phyloP scores from a whole-genome alignment of 2,329 filamentous ascomycete genomes.

The Penicillium sumatraense region DNA sequence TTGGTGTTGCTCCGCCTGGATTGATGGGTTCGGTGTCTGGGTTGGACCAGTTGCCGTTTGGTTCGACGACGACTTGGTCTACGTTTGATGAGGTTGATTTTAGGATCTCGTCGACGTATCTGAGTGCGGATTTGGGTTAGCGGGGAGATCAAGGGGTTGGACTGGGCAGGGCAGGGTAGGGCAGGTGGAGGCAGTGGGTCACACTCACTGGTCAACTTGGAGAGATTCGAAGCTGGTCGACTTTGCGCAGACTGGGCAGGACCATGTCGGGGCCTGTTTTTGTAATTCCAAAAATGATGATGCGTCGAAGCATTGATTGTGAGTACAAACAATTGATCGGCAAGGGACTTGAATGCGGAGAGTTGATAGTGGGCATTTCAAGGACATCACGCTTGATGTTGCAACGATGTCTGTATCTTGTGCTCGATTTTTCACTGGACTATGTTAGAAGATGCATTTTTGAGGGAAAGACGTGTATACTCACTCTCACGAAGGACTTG shows the following conservation, averaged over 20 bases:
- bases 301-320: constrained; percentile 95
- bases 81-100: constrained; percentile 69
- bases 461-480: constrained; percentile 2
- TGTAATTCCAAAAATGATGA: constrained; percentile 90
- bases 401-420: constrained; percentile 88
- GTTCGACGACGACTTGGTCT: constrained; percentile 89
- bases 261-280: constrained; percentile 95
- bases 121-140: too few relatives aligned
- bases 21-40: constrained; percentile 48
- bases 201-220: constrained; percentile 79
- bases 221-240: constrained; percentile 77
- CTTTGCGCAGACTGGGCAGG: constrained; percentile 93
- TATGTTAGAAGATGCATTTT: constrained; percentile 20
- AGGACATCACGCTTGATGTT: constrained; percentile 83
- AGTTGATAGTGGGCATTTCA: constrained; percentile 91
- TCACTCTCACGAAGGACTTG: constrained; percentile 83
- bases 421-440: constrained; percentile 74
- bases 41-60: constrained; percentile 76
- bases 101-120: constrained; percentile 87
- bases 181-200: not conserved
- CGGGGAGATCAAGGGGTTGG: too few relatives aligned
- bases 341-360: constrained; percentile 80
- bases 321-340: constrained; percentile 77
- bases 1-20: constrained; percentile 42
- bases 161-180: not conserved